Evolutionary conservation across 257 asterid species (phyloP).

Genomic region (Osmanthus fragrans): DNA sequence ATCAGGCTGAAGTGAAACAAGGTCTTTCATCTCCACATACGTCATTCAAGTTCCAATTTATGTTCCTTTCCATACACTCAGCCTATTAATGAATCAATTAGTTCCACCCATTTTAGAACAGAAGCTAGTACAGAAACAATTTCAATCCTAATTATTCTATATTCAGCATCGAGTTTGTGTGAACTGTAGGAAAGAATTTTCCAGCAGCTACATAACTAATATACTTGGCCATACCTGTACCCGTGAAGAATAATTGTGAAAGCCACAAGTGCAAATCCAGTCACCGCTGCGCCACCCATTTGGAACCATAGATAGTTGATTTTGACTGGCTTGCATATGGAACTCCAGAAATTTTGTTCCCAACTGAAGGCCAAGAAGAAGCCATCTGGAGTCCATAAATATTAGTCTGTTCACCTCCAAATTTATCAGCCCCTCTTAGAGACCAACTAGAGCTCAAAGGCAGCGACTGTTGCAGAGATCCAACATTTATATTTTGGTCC

Average conservation of each 20-base stretch:
- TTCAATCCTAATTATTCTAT: constrained; percentile 1
- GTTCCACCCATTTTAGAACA: constrained; percentile 11
- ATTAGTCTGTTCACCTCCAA: constrained; percentile 45
- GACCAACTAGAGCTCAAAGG: constrained; percentile 68
- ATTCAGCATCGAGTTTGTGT: constrained; percentile 7
- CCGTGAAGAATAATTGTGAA: constrained; percentile 88
- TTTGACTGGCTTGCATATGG: constrained; percentile 42
- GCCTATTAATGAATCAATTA: constrained; percentile 10
- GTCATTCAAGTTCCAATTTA: not conserved
- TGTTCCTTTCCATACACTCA: not conserved
- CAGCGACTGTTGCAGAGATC: constrained; percentile 56
- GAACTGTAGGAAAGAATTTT: constrained; percentile 10
- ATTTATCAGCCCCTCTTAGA: constrained; percentile 48
- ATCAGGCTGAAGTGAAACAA: not conserved
- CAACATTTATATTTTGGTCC: constrained; percentile 51
- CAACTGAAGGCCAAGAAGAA: constrained; percentile 49
- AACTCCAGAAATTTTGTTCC: constrained; percentile 45
- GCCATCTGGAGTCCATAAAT: constrained; percentile 55
- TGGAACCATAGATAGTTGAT: constrained; percentile 50
- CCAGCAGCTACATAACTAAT: constrained; percentile 8
- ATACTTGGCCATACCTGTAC: constrained; percentile 44
- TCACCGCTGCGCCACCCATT: constrained; percentile 90
- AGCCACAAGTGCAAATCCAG: constrained; percentile 89
- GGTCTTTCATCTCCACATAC: constrained; percentile 3
- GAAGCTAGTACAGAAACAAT: not conserved